phyloP scores from a whole-genome alignment of 176 grass and related monocot genomes.

The Bolboschoenus planiculmis region DNA sequence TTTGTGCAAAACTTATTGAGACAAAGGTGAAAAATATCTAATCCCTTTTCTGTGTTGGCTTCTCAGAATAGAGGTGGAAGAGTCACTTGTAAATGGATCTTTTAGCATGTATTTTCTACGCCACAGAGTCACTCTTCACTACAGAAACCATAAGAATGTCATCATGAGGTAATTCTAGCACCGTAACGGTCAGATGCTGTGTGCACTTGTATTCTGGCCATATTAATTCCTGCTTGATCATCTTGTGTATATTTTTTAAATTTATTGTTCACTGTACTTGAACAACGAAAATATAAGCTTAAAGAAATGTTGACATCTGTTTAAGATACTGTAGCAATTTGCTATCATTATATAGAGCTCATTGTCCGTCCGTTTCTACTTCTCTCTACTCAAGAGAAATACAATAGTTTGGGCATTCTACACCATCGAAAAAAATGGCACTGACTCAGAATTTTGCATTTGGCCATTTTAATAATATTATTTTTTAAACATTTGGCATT shows the following conservation, averaged over 20 bases:
- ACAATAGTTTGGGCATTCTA: not conserved
- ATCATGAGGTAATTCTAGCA: conserved; percentile 66
- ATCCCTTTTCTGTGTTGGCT: conserved; percentile 3
- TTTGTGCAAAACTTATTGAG: not conserved
- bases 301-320: conserved; percentile 7
- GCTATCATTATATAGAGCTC: not conserved
- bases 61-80: conserved; percentile 87
- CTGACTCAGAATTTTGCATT: not conserved
- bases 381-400: not conserved
- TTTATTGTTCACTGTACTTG: not conserved
- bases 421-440: not conserved
- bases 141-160: conserved; percentile 95
- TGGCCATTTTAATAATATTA: not conserved
- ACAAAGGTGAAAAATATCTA: conserved; percentile 6
- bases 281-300: not conserved
- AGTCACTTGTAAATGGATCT: conserved; percentile 75
- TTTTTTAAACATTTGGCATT: not conserved
- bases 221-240: not conserved
- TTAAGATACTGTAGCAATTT: not conserved
- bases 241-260: not conserved
- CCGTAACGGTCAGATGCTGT: not conserved
- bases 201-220: conserved; percentile 2
- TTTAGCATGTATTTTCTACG: conserved; percentile 97
- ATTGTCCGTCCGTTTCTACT: not conserved
- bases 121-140: conserved; percentile 73